Percentiles rank a stretch among this genome's conserved stretches.
Conservation (phyloP, 805 yeast species). For the Yamadazyma paraphyllophila region DNA sequence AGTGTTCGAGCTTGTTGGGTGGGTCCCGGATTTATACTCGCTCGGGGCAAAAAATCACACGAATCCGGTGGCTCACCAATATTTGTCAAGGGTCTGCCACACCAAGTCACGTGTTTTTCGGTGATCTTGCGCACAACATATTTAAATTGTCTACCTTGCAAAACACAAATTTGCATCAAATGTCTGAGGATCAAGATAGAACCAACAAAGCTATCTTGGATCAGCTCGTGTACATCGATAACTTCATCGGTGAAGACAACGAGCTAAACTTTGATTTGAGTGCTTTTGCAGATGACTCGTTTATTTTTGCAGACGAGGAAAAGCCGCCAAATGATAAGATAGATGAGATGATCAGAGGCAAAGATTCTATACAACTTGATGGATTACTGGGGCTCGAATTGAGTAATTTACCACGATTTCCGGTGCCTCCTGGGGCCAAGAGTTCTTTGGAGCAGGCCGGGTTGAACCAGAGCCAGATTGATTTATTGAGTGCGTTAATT, state of each 20-base stretch:
- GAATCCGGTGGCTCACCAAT: too few relatives aligned
- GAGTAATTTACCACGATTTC: slow-evolving; percentile 51
- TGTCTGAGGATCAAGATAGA: slow-evolving; percentile 14
- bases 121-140: slow-evolving; percentile 4
- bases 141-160: slow-evolving; percentile 2
- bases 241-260: slow-evolving; percentile 58
- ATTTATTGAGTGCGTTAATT: slow-evolving; percentile 66
- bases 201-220: slow-evolving; percentile 50
- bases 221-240: slow-evolving; percentile 78
- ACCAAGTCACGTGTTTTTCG: slow-evolving; percentile 7
- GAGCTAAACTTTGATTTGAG: slow-evolving; percentile 56
- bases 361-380: not conserved
- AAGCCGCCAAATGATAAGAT: slow-evolving; percentile 44
- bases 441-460: slow-evolving; percentile 64
- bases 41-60: too few relatives aligned
- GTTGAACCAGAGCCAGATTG: slow-evolving; percentile 64
- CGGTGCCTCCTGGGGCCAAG: slow-evolving; percentile 74
- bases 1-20: too few relatives aligned
- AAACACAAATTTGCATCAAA: not conserved
- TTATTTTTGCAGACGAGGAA: slow-evolving; percentile 80
- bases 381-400: slow-evolving; percentile 6
- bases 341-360: slow-evolving; percentile 8
- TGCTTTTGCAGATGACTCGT: slow-evolving; percentile 80
- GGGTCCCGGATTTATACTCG: too few relatives aligned
- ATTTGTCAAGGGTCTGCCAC: not conserved